A percentile compares a stretch with the other conserved stretches of the same genome.
These are phyloP conservation scores for Chytriomyces sp. DNA, from an alignment of 192 early-diverging fungal species.

Conservation along the genomic window DNA sequence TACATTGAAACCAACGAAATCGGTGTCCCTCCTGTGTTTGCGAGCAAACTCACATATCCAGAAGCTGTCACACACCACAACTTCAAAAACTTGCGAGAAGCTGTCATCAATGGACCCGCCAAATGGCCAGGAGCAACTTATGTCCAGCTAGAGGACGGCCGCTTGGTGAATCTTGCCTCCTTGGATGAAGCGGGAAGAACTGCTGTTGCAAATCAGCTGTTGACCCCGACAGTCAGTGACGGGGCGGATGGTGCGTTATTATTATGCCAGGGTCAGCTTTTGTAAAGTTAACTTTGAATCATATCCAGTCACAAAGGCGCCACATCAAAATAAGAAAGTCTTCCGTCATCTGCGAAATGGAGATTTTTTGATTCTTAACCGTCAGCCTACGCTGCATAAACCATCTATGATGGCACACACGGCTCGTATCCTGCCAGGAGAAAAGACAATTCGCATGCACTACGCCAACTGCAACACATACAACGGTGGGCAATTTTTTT, in stretches of 20 bases:
- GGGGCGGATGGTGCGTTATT: conserved; percentile 32
- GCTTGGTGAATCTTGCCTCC: conserved; percentile 75
- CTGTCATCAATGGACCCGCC: conserved; percentile 94
- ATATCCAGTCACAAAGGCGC: conserved; percentile 32
- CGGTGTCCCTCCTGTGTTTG: conserved; percentile 96
- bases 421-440: conserved; percentile 90
- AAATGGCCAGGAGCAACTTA: conserved; percentile 96
- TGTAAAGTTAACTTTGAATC: conserved; percentile 17
- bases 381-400: conserved; percentile 99
- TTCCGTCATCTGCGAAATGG: conserved; percentile 95
- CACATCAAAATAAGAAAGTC: conserved; percentile 94
- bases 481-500: conserved; percentile 28
- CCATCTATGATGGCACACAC: conserved; percentile 99
- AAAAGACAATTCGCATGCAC: conserved; percentile 99
- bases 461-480: conserved; percentile 81
- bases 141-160: conserved; percentile 96
- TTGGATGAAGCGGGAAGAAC: conserved; percentile 87
- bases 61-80: conserved; percentile 98
- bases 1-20: conserved; percentile 98
- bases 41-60: conserved; percentile 92
- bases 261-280: conserved; percentile 35
- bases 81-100: conserved; percentile 84
- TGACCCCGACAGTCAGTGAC: conserved; percentile 44
- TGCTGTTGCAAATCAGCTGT: conserved; percentile 92
- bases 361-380: conserved; percentile 96